Evolutionary conservation across 352 stramenopile genomes (phyloP).

Genomic region (Pythium aquatile): DNA sequence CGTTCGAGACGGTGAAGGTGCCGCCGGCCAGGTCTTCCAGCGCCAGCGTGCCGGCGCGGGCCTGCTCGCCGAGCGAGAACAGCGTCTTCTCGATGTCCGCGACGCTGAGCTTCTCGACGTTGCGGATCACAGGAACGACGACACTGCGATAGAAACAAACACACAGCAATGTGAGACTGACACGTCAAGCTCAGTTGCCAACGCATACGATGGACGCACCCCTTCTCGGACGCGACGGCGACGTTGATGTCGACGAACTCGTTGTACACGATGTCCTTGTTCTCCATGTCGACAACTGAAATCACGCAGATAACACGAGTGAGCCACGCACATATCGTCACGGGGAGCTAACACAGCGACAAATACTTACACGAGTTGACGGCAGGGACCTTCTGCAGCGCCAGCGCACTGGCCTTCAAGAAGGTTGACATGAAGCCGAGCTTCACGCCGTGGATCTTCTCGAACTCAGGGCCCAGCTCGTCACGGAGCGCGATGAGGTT

Average conservation of each 20-base stretch:
- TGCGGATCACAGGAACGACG: conserved; percentile 98
- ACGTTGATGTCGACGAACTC: conserved; percentile 99
- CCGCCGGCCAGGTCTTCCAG: conserved; percentile 95
- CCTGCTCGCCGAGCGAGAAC: conserved; percentile 81
- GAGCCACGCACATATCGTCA: background rate
- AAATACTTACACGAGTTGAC: conserved; percentile 93
- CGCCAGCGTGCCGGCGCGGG: conserved; percentile 60
- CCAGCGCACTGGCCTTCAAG: conserved; percentile 94
- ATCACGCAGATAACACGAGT: conserved; percentile 2
- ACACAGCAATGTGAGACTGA: background rate
- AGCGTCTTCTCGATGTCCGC: conserved; percentile 97
- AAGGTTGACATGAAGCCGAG: conserved; percentile 99
- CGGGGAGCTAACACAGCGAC: background rate
- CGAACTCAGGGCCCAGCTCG: conserved; percentile 92
- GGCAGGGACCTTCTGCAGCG: conserved; percentile 91
- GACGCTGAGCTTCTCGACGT: conserved; percentile 96
- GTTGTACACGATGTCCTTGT: conserved; percentile 99
- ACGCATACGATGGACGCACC: conserved; percentile 34
- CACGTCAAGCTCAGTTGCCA: background rate
- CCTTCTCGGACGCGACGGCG: conserved; percentile 93
- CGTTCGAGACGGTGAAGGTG: conserved; percentile 99
- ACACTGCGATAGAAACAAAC: conserved; percentile 56
- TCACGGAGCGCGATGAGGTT: conserved; percentile 94
- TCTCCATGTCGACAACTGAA: conserved; percentile 95
- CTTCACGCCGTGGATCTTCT: conserved; percentile 97